Percentiles rank a stretch among this genome's conserved stretches.
phyloP scores from a whole-genome alignment of 345 rosid species.

The Citrus maxima region DNA sequence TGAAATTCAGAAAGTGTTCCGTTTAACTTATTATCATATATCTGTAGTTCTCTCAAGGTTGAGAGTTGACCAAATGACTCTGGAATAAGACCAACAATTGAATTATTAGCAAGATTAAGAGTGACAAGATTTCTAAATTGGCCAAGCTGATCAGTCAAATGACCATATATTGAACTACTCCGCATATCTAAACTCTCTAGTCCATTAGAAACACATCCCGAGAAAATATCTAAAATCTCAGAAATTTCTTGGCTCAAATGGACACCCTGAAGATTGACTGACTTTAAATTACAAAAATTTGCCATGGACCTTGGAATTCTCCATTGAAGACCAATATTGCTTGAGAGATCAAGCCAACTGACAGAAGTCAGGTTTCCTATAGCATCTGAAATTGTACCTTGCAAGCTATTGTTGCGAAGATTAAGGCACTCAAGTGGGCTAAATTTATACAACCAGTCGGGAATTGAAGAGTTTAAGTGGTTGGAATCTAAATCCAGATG shows the following conservation, averaged over 20 bases:
- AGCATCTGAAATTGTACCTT: too few relatives aligned
- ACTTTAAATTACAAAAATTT: not conserved
- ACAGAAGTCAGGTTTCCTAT: too few relatives aligned
- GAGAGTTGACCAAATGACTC: too few relatives aligned
- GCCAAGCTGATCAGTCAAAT: not conserved
- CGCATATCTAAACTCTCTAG: not conserved
- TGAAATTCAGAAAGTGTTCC: constrained; percentile 16
- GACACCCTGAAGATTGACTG: not conserved
- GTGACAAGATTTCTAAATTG: not conserved
- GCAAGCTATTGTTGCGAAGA: too few relatives aligned
- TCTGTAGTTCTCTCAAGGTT: not conserved
- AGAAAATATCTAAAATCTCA: not conserved
- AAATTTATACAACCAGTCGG: too few relatives aligned
- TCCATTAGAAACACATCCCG: not conserved
- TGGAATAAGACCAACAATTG: too few relatives aligned
- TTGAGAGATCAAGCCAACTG: not conserved
- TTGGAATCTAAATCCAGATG: too few relatives aligned
- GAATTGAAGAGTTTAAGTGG: too few relatives aligned
- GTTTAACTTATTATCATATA: not conserved
- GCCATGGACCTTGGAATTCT: not conserved
- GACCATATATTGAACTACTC: not conserved
- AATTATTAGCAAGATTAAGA: too few relatives aligned
- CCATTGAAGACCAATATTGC: not conserved
- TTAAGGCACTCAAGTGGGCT: too few relatives aligned
- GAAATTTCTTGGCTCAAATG: not conserved